phyloP scores from a whole-genome alignment of 164 flowering plant species.

The Taxillus chinensis region DNA sequence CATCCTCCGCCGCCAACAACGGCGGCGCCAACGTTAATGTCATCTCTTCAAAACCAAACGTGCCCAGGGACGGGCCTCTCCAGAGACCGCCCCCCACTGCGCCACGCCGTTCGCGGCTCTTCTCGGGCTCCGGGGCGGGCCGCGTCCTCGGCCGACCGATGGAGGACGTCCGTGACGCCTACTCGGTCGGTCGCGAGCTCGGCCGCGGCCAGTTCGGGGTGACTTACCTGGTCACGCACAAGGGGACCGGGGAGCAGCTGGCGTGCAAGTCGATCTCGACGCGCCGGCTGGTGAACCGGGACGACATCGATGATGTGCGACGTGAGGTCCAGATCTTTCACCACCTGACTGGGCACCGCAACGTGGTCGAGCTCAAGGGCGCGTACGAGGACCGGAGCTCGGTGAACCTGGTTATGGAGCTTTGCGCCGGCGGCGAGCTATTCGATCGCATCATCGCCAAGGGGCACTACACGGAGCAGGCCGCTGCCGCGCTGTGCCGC shows the following conservation, averaged over 20 bases:
- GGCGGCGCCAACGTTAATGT: slow-evolving; percentile 13
- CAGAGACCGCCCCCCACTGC: slow-evolving; percentile 2
- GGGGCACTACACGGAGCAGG: slow-evolving; percentile 83
- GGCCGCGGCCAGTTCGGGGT: slow-evolving; percentile 94
- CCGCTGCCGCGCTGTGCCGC: slow-evolving; percentile 59
- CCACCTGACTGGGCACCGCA: slow-evolving; percentile 77
- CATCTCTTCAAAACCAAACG: slow-evolving; percentile 3
- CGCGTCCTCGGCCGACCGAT: slow-evolving; percentile 71
- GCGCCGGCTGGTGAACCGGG: slow-evolving; percentile 49
- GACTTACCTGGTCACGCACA: slow-evolving; percentile 62
- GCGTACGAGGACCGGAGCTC: slow-evolving; percentile 71
- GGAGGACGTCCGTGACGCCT: slow-evolving; percentile 55
- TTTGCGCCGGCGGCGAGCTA: slow-evolving; percentile 84
- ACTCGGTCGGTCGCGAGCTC: slow-evolving; percentile 68
- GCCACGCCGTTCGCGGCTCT: slow-evolving; percentile 9
- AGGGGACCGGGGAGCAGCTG: slow-evolving; percentile 36
- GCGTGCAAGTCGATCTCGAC: slow-evolving; percentile 88
- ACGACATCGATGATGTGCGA: slow-evolving; percentile 72
- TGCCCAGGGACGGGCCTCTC: slow-evolving; percentile 3
- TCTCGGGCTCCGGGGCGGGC: slow-evolving; percentile 19
- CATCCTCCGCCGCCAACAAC: slow-evolving; percentile 9
- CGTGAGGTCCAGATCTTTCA: slow-evolving; percentile 95
- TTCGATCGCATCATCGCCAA: slow-evolving; percentile 82
- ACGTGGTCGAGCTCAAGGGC: slow-evolving; percentile 67
- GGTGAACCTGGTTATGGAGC: slow-evolving; percentile 76